Base-by-base conservation (phyloP, 2,329 filamentous ascomycete genomes). In the Calonectria montana region DNA sequence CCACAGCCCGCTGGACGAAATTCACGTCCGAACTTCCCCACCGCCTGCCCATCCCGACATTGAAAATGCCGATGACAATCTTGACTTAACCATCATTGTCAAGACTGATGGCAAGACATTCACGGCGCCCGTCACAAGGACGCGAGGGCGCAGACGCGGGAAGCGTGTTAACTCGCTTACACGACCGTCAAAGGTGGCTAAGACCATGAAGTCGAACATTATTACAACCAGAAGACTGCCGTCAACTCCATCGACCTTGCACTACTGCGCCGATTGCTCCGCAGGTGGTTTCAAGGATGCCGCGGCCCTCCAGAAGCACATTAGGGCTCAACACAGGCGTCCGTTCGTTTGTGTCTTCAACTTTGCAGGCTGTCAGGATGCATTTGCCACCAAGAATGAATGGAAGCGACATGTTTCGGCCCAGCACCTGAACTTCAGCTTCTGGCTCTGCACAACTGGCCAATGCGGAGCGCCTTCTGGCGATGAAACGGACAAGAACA, bases 331-430 rank as follows among this genome's bases (percentile, higher is more conserved):
- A 29, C 90, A 92, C 77, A 88, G 86, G 2, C 88, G 90, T 1
- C 88, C 90, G 0, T 97, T 96, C 79, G 87, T 88, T 27, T 98
- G 96, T 82, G 91, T 94, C 69, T 95, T 98, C 81, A 86, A 90
- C 35, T 92, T 90, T 67, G 97, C 95, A 69, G 94, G 93, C 39
- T 98, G 96, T 84, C 75, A 73, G 1, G 90, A 91, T 2, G 91
- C 88, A 0, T 98, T 98, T 79, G 88, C 89, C 3, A 92, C 89
- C 76, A 98, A 97, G 85, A 98, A 98, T 81, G 96, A 98, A 82
- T 98, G 96, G 96, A 98, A 98, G 83, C 91, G 96, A 0, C 96
- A 98, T 80, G 91, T 96, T 78, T 86, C 87, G 37, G 94, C 93
- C 0, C 94, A 97, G 80, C 96, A 98, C 80, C 86, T 98, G 25